Percentiles rank a stretch among this genome's conserved stretches.
phyloP scores from a whole-genome alignment of 2,329 filamentous ascomycete species.

The Nemania sp. region DNA sequence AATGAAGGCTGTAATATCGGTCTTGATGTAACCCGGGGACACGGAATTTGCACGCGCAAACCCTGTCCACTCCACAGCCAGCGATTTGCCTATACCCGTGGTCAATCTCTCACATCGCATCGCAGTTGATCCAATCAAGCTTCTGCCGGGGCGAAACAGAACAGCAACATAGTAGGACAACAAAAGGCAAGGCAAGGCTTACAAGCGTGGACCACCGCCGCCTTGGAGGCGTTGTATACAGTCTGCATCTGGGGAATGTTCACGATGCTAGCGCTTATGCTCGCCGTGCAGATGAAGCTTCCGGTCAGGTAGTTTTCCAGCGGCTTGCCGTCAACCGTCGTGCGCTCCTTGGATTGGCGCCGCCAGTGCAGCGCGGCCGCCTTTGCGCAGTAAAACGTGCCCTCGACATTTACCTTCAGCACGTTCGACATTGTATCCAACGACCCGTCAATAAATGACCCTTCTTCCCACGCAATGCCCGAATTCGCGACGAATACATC shows the following conservation, averaged over 20 bases:
- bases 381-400: conserved; percentile 81
- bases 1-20: conserved; percentile 76
- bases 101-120: neutral
- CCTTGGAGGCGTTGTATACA: conserved; percentile 80
- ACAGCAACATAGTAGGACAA: neutral
- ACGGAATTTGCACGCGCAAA: conserved; percentile 80
- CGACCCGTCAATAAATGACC: conserved; percentile 73
- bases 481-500: conserved; percentile 85
- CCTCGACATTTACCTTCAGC: conserved; percentile 78
- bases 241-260: conserved; percentile 82
- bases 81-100: conserved; percentile 66
- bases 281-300: conserved; percentile 82
- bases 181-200: conserved; percentile 42
- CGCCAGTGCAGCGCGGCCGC: conserved; percentile 77
- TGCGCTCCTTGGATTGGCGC: conserved; percentile 75
- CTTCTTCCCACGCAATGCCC: conserved; percentile 79
- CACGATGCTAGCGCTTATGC: conserved; percentile 82
- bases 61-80: conserved; percentile 81
- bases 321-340: conserved; percentile 70
- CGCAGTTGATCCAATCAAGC: neutral
- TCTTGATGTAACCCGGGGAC: conserved; percentile 81
- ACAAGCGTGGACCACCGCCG: conserved; percentile 71
- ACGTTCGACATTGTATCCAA: conserved; percentile 75
- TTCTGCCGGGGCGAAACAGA: neutral
- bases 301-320: conserved; percentile 71